Evolutionary conservation across 1,284 basidiomycete genomes (phyloP).

Genomic region (Ustilago cynodontis): DNA sequence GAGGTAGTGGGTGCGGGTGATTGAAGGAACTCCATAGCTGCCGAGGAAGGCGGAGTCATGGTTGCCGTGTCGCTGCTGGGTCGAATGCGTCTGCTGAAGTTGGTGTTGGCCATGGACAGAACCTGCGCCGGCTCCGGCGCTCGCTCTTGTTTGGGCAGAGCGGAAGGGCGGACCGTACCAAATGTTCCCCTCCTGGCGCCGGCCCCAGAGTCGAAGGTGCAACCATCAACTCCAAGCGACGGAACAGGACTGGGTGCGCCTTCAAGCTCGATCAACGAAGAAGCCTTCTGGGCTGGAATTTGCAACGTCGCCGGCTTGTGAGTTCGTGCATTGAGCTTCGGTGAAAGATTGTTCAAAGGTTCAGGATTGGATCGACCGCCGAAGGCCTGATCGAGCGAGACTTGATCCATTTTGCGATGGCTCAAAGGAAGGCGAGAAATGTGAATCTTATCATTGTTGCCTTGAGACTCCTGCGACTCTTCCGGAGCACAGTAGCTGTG

Average conservation of each 20-base stretch:
- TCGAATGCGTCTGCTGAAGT: background rate
- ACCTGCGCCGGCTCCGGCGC: slow-evolving; percentile 2
- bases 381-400: slow-evolving; percentile 29
- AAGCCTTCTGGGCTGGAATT: background rate
- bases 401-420: slow-evolving; percentile 10
- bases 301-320: slow-evolving; percentile 20
- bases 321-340: background rate
- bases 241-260: background rate
- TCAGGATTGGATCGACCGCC: background rate
- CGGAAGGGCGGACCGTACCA: slow-evolving; percentile 10
- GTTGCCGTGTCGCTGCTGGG: slow-evolving; percentile 7
- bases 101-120: background rate
- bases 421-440: slow-evolving; percentile 26
- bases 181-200: slow-evolving; percentile 17
- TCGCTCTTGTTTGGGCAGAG: background rate
- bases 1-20: slow-evolving; percentile 5
- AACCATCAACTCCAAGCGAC: slow-evolving; percentile 1
- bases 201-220: background rate
- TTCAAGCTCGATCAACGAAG: background rate
- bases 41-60: slow-evolving; percentile 18
- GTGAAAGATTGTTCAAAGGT: slow-evolving; percentile 11
- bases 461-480: background rate
- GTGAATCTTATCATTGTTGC: slow-evolving; percentile 13
- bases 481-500: background rate
- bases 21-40: slow-evolving; percentile 28